These are phyloP conservation scores for Talaromyces stipitatus DNA, from an alignment of 495 filamentous ascomycete species.

Conservation along the genomic window DNA sequence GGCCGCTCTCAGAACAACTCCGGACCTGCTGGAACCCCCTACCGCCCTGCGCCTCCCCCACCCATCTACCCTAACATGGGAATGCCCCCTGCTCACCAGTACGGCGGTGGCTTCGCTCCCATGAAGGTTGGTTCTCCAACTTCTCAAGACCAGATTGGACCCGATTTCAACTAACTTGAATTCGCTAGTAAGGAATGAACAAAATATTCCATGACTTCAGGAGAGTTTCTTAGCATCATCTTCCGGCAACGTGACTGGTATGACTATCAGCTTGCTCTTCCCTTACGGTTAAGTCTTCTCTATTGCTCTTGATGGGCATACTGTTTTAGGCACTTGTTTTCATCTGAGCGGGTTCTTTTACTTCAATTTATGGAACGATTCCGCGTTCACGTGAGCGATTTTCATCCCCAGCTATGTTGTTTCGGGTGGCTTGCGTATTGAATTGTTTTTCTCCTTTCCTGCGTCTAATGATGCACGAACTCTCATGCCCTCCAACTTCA, in stretches of 20 bases:
- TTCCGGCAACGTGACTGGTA: conserved; percentile 33
- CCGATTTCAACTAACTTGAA: not conserved
- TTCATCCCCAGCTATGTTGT: conserved; percentile 11
- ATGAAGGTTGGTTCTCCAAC: conserved; percentile 55
- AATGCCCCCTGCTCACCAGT: conserved; percentile 66
- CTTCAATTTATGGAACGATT: conserved; percentile 1
- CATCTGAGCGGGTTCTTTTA: conserved; percentile 38
- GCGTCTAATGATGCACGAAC: conserved; percentile 10
- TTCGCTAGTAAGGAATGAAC: conserved; percentile 8
- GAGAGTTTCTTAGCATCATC: conserved; percentile 40
- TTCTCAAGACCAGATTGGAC: not conserved
- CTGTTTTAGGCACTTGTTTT: conserved; percentile 38
- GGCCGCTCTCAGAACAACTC: conserved; percentile 99
- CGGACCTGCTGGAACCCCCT: conserved; percentile 91
- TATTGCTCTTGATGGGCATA: conserved; percentile 44
- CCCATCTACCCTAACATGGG: conserved; percentile 82
- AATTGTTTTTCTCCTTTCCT: conserved; percentile 8
- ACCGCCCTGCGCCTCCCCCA: conserved; percentile 88
- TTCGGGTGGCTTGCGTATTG: conserved; percentile 4
- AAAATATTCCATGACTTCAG: conserved; percentile 13
- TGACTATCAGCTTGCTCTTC: conserved; percentile 36
- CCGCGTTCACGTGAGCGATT: conserved; percentile 17
- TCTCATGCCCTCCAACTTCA: conserved; percentile 13
- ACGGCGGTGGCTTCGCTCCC: conserved; percentile 59
- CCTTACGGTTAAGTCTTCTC: conserved; percentile 27